phyloP scores from a whole-genome alignment of 2,329 filamentous ascomycete genomes.

The Xylariomycetidae sp. region DNA sequence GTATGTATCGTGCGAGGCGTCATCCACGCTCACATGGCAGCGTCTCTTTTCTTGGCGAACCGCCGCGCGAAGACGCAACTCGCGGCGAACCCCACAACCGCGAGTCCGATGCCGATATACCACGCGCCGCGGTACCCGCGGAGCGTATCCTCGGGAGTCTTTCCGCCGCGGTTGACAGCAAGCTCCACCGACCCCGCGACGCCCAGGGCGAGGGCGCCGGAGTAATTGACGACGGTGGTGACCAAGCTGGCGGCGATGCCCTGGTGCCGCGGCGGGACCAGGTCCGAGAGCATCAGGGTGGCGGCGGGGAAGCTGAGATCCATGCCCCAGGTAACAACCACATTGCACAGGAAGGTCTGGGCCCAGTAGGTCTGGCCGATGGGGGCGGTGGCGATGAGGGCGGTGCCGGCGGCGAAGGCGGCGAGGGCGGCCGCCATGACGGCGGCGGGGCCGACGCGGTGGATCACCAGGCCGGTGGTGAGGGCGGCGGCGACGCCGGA shows the following conservation, averaged over 20 bases:
- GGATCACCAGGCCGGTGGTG: constrained; percentile 22
- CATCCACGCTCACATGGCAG: too few species aligned
- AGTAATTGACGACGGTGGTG: constrained; percentile 53
- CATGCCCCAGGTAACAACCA: constrained; percentile 47
- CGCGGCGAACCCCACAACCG: constrained; percentile 17
- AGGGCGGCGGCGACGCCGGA: constrained; percentile 30
- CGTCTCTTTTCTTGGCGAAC: constrained; percentile 18
- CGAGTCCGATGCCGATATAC: constrained; percentile 22
- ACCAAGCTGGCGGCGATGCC: constrained; percentile 40
- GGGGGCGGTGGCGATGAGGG: constrained; percentile 31
- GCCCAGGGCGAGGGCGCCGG: constrained; percentile 48
- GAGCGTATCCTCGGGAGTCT: constrained; percentile 14
- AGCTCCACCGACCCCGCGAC: constrained; percentile 42
- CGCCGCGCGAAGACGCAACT: constrained; percentile 19
- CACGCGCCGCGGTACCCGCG: constrained; percentile 23
- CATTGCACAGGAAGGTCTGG: constrained; percentile 42
- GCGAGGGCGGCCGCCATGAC: constrained; percentile 26
- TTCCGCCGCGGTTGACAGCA: constrained; percentile 12
- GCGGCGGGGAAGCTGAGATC: constrained; percentile 51
- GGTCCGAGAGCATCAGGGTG: constrained; percentile 43
- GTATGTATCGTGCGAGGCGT: too few species aligned
- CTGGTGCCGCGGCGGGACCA: constrained; percentile 26
- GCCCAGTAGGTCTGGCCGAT: constrained; percentile 48
- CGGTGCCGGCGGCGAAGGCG: constrained; percentile 24
- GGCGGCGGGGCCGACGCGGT: constrained; percentile 24